Evolutionary conservation across 257 asterid species (phyloP).

Genomic region (Linaria vulgaris): DNA sequence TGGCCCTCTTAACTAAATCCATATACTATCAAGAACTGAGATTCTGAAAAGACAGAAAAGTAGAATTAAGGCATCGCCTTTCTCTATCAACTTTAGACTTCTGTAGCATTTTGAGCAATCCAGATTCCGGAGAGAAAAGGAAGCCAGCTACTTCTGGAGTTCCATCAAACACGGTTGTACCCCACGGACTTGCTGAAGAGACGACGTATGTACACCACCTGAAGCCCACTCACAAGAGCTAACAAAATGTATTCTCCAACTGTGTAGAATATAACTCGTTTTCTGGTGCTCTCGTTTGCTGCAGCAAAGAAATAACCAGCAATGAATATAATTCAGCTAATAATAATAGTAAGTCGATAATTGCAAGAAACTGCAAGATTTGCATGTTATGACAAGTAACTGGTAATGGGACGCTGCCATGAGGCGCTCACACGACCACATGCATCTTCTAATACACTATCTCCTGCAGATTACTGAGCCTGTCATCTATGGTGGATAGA

Average conservation of each 20-base stretch:
- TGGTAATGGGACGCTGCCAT: no score
- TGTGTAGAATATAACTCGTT: conserved; percentile 79
- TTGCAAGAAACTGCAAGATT: no score
- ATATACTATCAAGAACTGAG: conserved; percentile 2
- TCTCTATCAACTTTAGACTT: conserved; percentile 1
- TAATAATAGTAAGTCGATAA: neutral
- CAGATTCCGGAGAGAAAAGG: conserved; percentile 1
- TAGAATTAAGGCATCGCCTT: conserved; percentile 6
- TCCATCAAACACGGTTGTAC: conserved; percentile 67
- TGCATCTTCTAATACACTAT: no score
- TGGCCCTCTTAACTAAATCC: neutral
- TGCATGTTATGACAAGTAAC: no score
- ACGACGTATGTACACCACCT: conserved; percentile 64
- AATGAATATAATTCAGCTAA: neutral
- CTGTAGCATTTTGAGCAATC: conserved; percentile 12
- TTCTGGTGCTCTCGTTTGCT: conserved; percentile 86
- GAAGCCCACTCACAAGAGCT: conserved; percentile 61
- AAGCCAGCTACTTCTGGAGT: conserved; percentile 7
- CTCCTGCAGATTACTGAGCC: no score
- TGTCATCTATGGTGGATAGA: no score
- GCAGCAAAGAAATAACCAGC: conserved; percentile 31
- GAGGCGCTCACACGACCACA: no score
- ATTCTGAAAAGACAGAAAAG: neutral
- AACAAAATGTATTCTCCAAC: conserved; percentile 72
- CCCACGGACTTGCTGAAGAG: conserved; percentile 72